Evolutionary conservation across 768 basidiomycete genomes (phyloP).

Genomic region (Lentinus tigrinus): DNA sequence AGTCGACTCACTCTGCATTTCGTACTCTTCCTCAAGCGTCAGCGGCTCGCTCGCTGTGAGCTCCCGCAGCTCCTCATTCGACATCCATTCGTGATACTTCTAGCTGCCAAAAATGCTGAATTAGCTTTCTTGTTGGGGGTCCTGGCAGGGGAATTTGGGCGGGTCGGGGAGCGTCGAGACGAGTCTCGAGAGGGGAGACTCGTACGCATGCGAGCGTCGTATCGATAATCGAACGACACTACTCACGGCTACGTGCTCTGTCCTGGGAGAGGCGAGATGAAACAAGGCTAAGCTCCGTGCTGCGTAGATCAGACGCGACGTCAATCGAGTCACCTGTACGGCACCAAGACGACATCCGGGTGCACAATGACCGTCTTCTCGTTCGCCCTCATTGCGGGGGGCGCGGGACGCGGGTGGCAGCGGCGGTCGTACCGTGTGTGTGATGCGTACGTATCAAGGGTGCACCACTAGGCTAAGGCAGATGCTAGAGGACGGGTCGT

Average conservation of each 20-base stretch:
- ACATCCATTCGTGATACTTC: constrained; percentile 93
- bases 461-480: neutral
- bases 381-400: constrained; percentile 74
- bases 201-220: too few species aligned
- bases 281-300: neutral
- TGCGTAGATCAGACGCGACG: neutral
- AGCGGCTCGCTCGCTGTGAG: constrained; percentile 86
- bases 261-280: constrained; percentile 19
- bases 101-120: constrained; percentile 27
- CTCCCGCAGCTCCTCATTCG: constrained; percentile 62
- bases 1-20: constrained; percentile 91
- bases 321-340: constrained; percentile 53
- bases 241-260: constrained; percentile 40
- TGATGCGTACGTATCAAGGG: neutral
- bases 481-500: too few species aligned
- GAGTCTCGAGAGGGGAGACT: neutral
- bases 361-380: constrained; percentile 65
- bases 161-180: neutral
- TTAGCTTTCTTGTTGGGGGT: too few species aligned
- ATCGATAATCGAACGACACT: constrained; percentile 4
- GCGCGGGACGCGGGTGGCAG: too few species aligned
- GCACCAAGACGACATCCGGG: constrained; percentile 70
- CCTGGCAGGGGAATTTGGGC: neutral
- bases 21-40: constrained; percentile 75
- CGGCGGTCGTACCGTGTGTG: neutral